Conservation (phyloP, 371 early-diverging fungal species). For the Syncephalastrum sp. region DNA sequence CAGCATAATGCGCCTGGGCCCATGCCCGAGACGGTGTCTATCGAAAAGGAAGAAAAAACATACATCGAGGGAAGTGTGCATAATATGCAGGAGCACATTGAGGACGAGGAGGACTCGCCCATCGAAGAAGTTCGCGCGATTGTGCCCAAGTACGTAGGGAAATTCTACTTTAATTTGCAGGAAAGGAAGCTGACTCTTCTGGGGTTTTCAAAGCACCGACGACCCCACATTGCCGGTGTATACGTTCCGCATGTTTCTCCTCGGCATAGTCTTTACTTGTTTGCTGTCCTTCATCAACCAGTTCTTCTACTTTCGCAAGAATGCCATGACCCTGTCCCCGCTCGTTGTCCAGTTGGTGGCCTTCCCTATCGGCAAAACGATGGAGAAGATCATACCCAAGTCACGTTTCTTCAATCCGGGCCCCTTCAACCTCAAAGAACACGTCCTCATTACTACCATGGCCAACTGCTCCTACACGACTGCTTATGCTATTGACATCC, state of each 20-base stretch:
- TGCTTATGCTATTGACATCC: constrained; percentile 76
- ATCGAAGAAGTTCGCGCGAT: constrained; percentile 73
- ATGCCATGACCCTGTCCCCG: constrained; percentile 42
- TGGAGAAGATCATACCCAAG: constrained; percentile 59
- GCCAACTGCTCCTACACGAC: constrained; percentile 54
- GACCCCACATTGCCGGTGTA: constrained; percentile 67
- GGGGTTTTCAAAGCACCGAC: constrained; percentile 46
- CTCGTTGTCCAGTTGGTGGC: constrained; percentile 61
- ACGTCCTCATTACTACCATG: constrained; percentile 73
- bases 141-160: constrained; percentile 50
- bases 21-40: no score
- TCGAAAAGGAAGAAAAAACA: no score
- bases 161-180: background rate
- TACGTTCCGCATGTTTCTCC: constrained; percentile 74
- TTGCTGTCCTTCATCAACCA: constrained; percentile 69
- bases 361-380: constrained; percentile 63
- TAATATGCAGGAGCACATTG: constrained; percentile 5
- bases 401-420: constrained; percentile 73
- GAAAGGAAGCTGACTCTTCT: background rate
- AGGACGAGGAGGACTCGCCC: constrained; percentile 67
- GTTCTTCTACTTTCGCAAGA: constrained; percentile 75
- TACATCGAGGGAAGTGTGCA: no score
- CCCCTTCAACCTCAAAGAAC: constrained; percentile 87
- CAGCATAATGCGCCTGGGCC: no score
- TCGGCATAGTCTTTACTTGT: constrained; percentile 64